These are phyloP conservation scores for Globisporangium acanthophoron DNA, from an alignment of 352 stramenopile species.

Conservation along the genomic window DNA sequence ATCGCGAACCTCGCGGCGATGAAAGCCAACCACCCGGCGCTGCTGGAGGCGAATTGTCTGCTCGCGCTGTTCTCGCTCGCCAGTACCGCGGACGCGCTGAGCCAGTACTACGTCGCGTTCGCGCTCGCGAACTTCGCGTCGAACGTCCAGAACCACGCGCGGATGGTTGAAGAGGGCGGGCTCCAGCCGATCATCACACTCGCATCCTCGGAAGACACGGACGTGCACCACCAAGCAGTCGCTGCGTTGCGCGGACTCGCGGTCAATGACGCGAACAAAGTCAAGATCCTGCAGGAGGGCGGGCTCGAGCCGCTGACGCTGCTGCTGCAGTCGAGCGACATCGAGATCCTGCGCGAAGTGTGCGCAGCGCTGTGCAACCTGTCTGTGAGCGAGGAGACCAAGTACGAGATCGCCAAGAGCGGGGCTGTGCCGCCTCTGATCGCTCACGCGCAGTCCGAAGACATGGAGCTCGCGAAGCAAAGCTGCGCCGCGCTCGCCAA, in stretches of 20 bases:
- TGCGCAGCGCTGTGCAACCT: conserved; percentile 95
- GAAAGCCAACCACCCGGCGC: conserved; percentile 90
- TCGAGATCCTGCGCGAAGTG: conserved; percentile 92
- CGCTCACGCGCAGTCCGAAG: conserved; percentile 88
- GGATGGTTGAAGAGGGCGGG: conserved; percentile 94
- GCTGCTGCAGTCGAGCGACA: conserved; percentile 86
- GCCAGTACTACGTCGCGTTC: conserved; percentile 94
- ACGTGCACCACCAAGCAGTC: conserved; percentile 93
- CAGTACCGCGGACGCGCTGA: conserved; percentile 90
- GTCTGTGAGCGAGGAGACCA: conserved; percentile 94
- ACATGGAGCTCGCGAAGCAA: conserved; percentile 90
- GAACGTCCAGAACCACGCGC: conserved; percentile 88
- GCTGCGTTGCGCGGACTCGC: conserved; percentile 92
- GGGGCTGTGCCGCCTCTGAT: conserved; percentile 90
- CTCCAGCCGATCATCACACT: conserved; percentile 95
- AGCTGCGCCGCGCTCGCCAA: conserved; percentile 93
- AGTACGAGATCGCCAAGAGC: conserved; percentile 96
- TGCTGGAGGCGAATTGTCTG: conserved; percentile 90
- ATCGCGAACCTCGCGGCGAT: conserved; percentile 95
- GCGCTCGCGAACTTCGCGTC: conserved; percentile 94
- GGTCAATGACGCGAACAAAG: conserved; percentile 89
- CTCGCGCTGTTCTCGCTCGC: conserved; percentile 91
- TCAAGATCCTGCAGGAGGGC: conserved; percentile 97
- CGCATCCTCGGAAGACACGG: conserved; percentile 85
- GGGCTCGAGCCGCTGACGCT: conserved; percentile 91